Evolutionary conservation across 805 yeast genomes (phyloP), one percentile per base, ranked within the genome.

Genomic region (Teunomyces atbi): DNA sequence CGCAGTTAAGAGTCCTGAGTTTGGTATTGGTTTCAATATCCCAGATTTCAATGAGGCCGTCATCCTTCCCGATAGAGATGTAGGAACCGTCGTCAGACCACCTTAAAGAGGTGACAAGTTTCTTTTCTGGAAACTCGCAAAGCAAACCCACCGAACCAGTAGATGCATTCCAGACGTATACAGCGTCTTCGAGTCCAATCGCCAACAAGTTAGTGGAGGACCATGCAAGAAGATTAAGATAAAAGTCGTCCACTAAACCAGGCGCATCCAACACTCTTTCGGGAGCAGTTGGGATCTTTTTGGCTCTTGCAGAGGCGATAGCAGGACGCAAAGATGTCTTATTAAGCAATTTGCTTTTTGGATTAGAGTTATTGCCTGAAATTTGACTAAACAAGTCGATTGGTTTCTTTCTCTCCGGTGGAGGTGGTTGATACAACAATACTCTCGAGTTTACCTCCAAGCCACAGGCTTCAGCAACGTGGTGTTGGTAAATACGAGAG

Each of bases 231-330:
- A 92, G 72, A 60, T 90, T 90, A 45, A 90, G 74, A 63, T 92
- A 94, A 64, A 90, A 94, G 68, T 94, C 99, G 65, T 94, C 96
- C 18, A 85, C 77, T 47, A 91, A 77, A 0, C 96, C 97, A 0
- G 99, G 99, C 0, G 98, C 99, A 68, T 94, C 99, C 34, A 94
- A 73, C 1, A 94, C 96, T 52, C 96, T 78, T 53, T 89, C 96
- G 1, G 99, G 98, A 28, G 89, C 87, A 0, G 89, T 81, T 20
- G 95, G 89, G 40, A 94, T 77, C 55, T 83, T 84, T 54, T 96
- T 81, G 41, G 88, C 79, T 57, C 90, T 73, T 13, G 86, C 82
- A 30, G 82, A 75, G 4, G 85, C 86, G 21, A 77, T 72, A 10
- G 76, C 68, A 0, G 83, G 77, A 8, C 73, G 67, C 39, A 69